Base-by-base conservation (phyloP, 2,329 filamentous ascomycete species). In the Cercospora sp. region DNA sequence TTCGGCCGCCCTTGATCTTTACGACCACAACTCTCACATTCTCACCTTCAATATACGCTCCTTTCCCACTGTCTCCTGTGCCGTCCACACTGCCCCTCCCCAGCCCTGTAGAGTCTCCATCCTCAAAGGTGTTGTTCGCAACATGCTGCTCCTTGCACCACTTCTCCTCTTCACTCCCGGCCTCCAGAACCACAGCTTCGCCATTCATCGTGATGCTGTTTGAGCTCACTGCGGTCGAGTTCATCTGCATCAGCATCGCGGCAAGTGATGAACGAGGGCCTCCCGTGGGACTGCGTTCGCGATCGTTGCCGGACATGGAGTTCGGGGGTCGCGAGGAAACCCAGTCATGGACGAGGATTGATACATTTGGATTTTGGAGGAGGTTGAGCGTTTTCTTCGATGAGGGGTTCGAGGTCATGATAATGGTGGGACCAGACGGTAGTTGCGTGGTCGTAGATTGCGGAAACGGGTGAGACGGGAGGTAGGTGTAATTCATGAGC, bases 401-500 rank as follows among this genome's bases (percentile, higher is more conserved):
- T 66, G 88, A 87, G 0, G 90, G 88, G 74, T 93, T 93, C 57
- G 91, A 96, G 66, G 95, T 98, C 85, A 98, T 91, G 77, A 98
- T 96, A 71, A 93, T 91, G n/a, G 93, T 80, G 13, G 83, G 83
- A 21, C 77, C 75, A 13, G 72, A 90, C 3, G 77, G 77, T 16
- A 78, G 75, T n/a, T 45, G 63, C 45, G 87, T 18, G 13, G 59
- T 34, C 9, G 67, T 86, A 80, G 89, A 90, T 45, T 89, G 89
- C 16, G 91, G 65, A 69, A 74, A 76, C 3, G 76, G 71, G 66
- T 76, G 74, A 24, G 73, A 72, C 45, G 93, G 91, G 24, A 99
- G 90, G 82, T 97, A 98, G 77, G 95, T 98, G 84, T 98, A 98
- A 84, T 97, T 97, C 95, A 99, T 99, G 72, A 99, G 88, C 43